Percentiles rank a stretch among this genome's conserved stretches.
phyloP scores from a whole-genome alignment of 441 rosid species.

The Adansonia gregorii region DNA sequence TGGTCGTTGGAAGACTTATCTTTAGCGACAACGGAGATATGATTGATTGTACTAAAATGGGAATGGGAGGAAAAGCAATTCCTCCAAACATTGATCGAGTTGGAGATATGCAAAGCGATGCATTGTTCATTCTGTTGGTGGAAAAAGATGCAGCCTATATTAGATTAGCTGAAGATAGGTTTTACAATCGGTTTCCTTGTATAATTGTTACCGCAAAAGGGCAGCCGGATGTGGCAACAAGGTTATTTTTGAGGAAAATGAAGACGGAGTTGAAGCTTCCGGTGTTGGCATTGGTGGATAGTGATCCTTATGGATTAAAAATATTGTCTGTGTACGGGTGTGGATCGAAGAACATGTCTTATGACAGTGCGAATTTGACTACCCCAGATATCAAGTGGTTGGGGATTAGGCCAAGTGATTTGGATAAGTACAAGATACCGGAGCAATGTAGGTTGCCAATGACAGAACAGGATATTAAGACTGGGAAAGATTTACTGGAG shows the following conservation, averaged over 20 bases:
- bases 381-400: conserved; percentile 97
- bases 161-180: conserved; percentile 90
- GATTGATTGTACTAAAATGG: conserved; percentile 97
- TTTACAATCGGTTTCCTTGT: conserved; percentile 92
- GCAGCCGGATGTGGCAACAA: conserved; percentile 94
- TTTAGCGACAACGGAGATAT: conserved; percentile 97
- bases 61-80: conserved; percentile 96
- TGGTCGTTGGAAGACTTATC: conserved; percentile 85
- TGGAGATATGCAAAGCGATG: conserved; percentile 95
- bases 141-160: conserved; percentile 96
- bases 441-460: conserved; percentile 93
- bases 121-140: conserved; percentile 77
- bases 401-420: conserved; percentile 90
- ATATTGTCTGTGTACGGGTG: conserved; percentile 95
- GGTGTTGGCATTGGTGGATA: conserved; percentile 90
- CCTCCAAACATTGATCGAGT: conserved; percentile 94
- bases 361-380: conserved; percentile 91
- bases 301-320: conserved; percentile 94
- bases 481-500: conserved; percentile 89
- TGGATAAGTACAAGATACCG: conserved; percentile 90
- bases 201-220: conserved; percentile 94
- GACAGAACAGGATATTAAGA: conserved; percentile 98
- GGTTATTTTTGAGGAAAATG: conserved; percentile 94
- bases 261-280: conserved; percentile 90
- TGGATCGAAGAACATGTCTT: conserved; percentile 98